Evolutionary conservation across 1,284 basidiomycete species (phyloP), one percentile per base, ranked within the genome.

Genomic region (Microbotryum intermedium): DNA sequence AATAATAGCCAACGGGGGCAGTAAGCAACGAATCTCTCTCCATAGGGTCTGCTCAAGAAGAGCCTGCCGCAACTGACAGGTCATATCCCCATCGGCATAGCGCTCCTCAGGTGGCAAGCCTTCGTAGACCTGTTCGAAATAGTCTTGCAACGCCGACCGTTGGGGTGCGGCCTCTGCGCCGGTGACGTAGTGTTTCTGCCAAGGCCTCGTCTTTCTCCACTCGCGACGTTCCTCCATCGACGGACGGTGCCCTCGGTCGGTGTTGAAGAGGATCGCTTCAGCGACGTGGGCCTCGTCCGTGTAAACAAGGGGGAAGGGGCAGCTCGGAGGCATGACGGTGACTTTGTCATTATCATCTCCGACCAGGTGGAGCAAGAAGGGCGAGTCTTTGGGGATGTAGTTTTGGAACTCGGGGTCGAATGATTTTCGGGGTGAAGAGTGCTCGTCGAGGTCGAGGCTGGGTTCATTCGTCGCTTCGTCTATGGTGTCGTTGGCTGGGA

Each of bases 111-210:
- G 56, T 23, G 28, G 23, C 46, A 23, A 46, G 4, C 56, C 57
- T 4, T 61, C 45, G 6, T 42, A 5, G 18, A 64, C 6, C 23
- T 21, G 13, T 18, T 64, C 23, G 23, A 55, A 58, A 21, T 61
- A 58, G 5, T 7, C 6, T 21, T 64, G 53, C 25, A 64, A 48
- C 8, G 21, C 1, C 16, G n/a, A 25, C 9, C 62, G 39, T 23
- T 64, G 61, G 23, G 62, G 57, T 23, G 59, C 62, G 3, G 20
- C n/a, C 51, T 64, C 62, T 46, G 57, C 56, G 10, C 59, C 62
- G 50, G 50, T 55, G 9, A 61, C 34, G 20, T 49, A 53, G 4
- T 25, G n/a, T 21, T 59, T 59, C 50, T 64, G 62, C 57, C 57
- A 58, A 10, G 62, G 62, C 34, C 50, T 46, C 11, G 13, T n/a